Evolutionary conservation across 768 basidiomycete species (phyloP).

Genomic region (Termitomyces bulborhizus): DNA sequence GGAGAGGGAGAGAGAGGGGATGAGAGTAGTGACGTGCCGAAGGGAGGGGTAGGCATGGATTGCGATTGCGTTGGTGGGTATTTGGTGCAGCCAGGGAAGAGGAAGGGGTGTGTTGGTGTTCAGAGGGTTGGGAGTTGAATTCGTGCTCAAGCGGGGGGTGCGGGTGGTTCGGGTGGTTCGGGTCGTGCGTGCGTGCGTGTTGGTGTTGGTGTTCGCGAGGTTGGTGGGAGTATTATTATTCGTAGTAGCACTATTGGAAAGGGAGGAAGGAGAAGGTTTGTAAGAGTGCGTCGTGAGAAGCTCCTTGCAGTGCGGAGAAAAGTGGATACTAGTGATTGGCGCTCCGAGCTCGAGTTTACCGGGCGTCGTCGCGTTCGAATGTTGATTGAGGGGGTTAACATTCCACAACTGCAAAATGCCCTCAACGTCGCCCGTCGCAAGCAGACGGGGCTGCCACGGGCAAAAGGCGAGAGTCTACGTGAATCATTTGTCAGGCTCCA

Average conservation of each 20-base stretch:
- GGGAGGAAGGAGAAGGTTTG: background rate
- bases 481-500: background rate
- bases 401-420: slow-evolving; percentile 54
- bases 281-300: slow-evolving; percentile 40
- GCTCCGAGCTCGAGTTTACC: slow-evolving; percentile 44
- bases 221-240: background rate
- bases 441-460: slow-evolving; percentile 77
- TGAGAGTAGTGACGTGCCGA: background rate
- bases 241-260: background rate
- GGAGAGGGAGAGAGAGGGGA: background rate
- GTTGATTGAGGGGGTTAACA: slow-evolving; percentile 34
- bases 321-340: slow-evolving; percentile 65
- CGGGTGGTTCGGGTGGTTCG: background rate
- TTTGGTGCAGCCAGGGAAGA: background rate
- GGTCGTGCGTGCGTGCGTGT: background rate
- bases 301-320: slow-evolving; percentile 79
- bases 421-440: slow-evolving; percentile 69
- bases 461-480: slow-evolving; percentile 80
- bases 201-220: background rate
- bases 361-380: slow-evolving; percentile 37
- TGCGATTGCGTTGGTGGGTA: background rate
- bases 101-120: background rate
- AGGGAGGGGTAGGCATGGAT: slow-evolving; percentile 1
- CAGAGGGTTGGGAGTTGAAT: background rate
- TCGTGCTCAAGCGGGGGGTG: background rate